Percentiles rank a stretch among this genome's conserved stretches.
phyloP scores from a whole-genome alignment of 2,329 filamentous ascomycete genomes.

The Penicillium sp. region DNA sequence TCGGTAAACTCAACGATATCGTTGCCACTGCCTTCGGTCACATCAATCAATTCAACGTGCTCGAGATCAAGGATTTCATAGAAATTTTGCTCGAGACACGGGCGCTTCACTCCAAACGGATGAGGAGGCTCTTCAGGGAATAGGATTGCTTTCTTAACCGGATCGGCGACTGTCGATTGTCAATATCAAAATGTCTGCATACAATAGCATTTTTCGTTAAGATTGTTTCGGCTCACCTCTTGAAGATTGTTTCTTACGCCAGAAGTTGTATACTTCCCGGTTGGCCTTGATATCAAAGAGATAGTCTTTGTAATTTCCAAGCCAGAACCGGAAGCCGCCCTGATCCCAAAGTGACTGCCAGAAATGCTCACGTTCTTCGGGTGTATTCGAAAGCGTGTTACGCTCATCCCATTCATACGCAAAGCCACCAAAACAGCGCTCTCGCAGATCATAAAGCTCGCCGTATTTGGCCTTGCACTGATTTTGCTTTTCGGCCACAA shows the following conservation, averaged over 20 bases:
- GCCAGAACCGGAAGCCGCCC: slow-evolving; percentile 57
- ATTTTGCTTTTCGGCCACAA: slow-evolving; percentile 49
- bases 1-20: slow-evolving; percentile 42
- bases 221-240: too few species aligned
- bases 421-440: slow-evolving; percentile 32
- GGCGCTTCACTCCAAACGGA: slow-evolving; percentile 55
- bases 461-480: slow-evolving; percentile 51
- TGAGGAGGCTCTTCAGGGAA: slow-evolving; percentile 55
- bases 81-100: slow-evolving; percentile 51
- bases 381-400: slow-evolving; percentile 52
- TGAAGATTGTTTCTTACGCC: slow-evolving; percentile 55
- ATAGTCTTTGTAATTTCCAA: slow-evolving; percentile 53
- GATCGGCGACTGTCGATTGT: too few species aligned
- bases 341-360: slow-evolving; percentile 52
- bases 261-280: slow-evolving; percentile 55
- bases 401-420: slow-evolving; percentile 37
- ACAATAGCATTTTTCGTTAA: too few species aligned
- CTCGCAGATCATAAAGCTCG: slow-evolving; percentile 44
- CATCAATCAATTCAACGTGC: slow-evolving; percentile 48
- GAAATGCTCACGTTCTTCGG: slow-evolving; percentile 50
- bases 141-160: slow-evolving; percentile 52
- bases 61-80: slow-evolving; percentile 55
- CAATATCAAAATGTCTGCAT: too few species aligned
- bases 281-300: slow-evolving; percentile 51
- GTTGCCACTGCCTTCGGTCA: slow-evolving; percentile 48